phyloP scores from a whole-genome alignment of 176 grass and related monocot species.

The Oryza glumipatula region DNA sequence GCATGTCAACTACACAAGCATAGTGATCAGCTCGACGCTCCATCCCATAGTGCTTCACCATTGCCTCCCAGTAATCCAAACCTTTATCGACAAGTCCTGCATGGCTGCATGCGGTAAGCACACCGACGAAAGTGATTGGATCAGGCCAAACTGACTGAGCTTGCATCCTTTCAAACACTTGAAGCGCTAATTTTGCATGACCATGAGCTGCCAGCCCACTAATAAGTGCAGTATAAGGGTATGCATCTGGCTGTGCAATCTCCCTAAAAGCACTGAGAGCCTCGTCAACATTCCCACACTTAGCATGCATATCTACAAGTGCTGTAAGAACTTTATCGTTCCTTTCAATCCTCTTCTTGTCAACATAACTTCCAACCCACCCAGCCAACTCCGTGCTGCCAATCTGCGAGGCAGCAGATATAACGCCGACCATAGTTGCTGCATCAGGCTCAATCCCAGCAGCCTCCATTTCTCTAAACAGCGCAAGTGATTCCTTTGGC shows the following conservation, averaged over 20 bases:
- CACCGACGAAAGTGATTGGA: constrained; percentile 75
- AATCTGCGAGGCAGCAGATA: constrained; percentile 62
- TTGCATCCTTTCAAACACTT: constrained; percentile 71
- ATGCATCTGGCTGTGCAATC: constrained; percentile 63
- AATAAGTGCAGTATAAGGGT: constrained; percentile 74
- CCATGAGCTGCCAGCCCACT: constrained; percentile 78
- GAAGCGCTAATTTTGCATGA: constrained; percentile 56
- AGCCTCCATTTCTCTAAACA: constrained; percentile 52
- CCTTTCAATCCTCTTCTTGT: constrained; percentile 62
- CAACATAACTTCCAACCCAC: constrained; percentile 55
- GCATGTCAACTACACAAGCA: constrained; percentile 75
- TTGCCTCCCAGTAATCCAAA: constrained; percentile 58
- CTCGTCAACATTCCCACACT: constrained; percentile 68
- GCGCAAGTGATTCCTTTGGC: constrained; percentile 48
- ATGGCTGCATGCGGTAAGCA: constrained; percentile 83
- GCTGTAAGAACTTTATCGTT: constrained; percentile 73
- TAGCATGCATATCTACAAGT: constrained; percentile 76
- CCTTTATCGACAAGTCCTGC: constrained; percentile 62
- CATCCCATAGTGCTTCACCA: constrained; percentile 62
- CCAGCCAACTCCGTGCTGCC: constrained; percentile 53
- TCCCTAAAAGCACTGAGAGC: constrained; percentile 59
- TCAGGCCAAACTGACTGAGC: constrained; percentile 49
- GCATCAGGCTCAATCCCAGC: constrained; percentile 59
- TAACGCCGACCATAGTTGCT: constrained; percentile 66
- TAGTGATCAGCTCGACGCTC: constrained; percentile 55